Conservation (phyloP, 495 filamentous ascomycete genomes). For the Saxispiralis lemnorum region DNA sequence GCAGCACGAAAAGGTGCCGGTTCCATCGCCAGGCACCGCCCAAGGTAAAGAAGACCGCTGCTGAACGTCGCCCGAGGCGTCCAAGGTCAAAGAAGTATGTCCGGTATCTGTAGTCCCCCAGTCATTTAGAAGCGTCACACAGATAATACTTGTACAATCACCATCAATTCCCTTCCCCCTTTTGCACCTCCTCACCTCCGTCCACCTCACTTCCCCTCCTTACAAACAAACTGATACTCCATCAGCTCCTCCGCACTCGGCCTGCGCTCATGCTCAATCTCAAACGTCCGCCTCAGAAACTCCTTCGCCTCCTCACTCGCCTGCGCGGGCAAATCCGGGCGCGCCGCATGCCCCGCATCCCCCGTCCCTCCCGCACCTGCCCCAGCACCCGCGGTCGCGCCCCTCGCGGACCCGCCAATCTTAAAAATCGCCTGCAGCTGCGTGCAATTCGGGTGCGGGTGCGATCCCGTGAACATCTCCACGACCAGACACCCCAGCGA, state of each 20-base stretch:
- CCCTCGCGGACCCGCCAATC: slow-evolving; percentile 47
- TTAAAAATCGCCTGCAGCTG: slow-evolving; percentile 98
- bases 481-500: slow-evolving; percentile 90
- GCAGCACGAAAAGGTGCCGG: too few relatives aligned
- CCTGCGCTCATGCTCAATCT: slow-evolving; percentile 80
- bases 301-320: slow-evolving; percentile 69
- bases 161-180: too few relatives aligned
- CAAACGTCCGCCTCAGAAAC: slow-evolving; percentile 81
- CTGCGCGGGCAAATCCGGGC: slow-evolving; percentile 75
- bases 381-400: neutral
- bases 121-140: too few relatives aligned
- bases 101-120: too few relatives aligned
- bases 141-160: too few relatives aligned
- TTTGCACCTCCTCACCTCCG: too few relatives aligned
- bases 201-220: neutral
- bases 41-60: too few relatives aligned
- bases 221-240: slow-evolving; percentile 9
- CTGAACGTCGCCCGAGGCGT: too few relatives aligned
- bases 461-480: slow-evolving; percentile 95
- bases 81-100: too few relatives aligned
- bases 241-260: slow-evolving; percentile 84
- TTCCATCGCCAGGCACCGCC: too few relatives aligned
- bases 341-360: slow-evolving; percentile 32
- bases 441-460: slow-evolving; percentile 92
- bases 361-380: too few relatives aligned